Evolutionary conservation across 805 yeast species (phyloP), one percentile per base, ranked within the genome.

Genomic region (Saturnispora mendoncae): DNA sequence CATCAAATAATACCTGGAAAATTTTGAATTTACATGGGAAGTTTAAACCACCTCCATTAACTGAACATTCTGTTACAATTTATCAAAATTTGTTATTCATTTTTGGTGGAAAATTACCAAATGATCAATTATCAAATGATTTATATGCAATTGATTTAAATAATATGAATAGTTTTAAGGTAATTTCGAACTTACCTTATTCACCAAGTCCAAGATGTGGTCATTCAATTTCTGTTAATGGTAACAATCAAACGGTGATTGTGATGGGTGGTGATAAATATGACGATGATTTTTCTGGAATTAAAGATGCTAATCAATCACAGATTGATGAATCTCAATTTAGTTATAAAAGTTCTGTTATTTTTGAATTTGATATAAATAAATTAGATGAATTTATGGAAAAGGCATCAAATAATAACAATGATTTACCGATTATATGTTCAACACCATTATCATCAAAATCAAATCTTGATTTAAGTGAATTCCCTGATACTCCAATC

Each of bases 191-290:
- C 58, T 71, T 60, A 50, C 70, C 57, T 7, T 61, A 64, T 32
- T 66, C 70, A 29, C 94, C 96, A 1, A 84, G 88, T 34, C 77
- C 92, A 12, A 75, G 97, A 51, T 84, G 90, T 47, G 97, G 97
- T 8, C 98, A 92, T 61, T 77, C 95, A 6, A 65, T 90, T 62
- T 78, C 97, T 1, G 80, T 76, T 40, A 60, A 83, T 42, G 67
- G 80, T 37, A 73, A 69, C 20, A 75, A 74, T 46, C 76, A 84
- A 53, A 84, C 80, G 60, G 55, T 90, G 27, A 56, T 88, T 10
- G 74, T 90, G 13, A 80, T 94, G 84, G 98, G 98, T 33, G 97
- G 98, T 44, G 95, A 86, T 60, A 73, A 78, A 50, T 72, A 76
- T 48, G 90, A 84, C 43, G 76, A 74, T 41, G 70, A 74, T 51